phyloP scores from a whole-genome alignment of 1,284 basidiomycete species.

The Calocybe gambosa region DNA sequence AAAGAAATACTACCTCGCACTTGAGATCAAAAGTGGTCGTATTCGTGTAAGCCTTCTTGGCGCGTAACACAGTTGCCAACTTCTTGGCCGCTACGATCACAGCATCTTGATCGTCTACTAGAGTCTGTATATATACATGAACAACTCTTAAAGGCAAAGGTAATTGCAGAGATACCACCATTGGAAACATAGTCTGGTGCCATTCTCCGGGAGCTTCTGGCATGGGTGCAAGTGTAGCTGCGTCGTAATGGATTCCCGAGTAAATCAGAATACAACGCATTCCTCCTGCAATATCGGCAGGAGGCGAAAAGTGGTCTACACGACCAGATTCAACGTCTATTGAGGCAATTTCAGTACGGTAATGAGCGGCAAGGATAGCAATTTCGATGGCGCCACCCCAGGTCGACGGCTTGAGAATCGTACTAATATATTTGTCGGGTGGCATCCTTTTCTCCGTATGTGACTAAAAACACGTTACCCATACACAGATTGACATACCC shows the following conservation, averaged over 20 bases:
- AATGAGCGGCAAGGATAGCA: slow-evolving; percentile 75
- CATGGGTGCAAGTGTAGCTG: slow-evolving; percentile 75
- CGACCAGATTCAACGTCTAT: slow-evolving; percentile 90
- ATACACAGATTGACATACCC: slow-evolving; percentile 42
- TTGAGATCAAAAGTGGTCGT: slow-evolving; percentile 85
- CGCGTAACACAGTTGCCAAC: slow-evolving; percentile 67
- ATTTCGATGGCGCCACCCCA: slow-evolving; percentile 97
- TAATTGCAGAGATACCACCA: slow-evolving; percentile 30
- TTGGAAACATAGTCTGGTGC: slow-evolving; percentile 82
- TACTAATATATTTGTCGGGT: slow-evolving; percentile 70
- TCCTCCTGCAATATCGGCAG: slow-evolving; percentile 16
- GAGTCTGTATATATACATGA: slow-evolving; percentile 6
- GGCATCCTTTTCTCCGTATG: slow-evolving; percentile 41
- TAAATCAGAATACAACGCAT: slow-evolving; percentile 73
- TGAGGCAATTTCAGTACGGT: slow-evolving; percentile 79
- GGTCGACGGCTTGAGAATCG: slow-evolving; percentile 71
- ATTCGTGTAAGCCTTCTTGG: slow-evolving; percentile 83
- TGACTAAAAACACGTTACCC: background rate
- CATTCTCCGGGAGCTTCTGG: slow-evolving; percentile 73
- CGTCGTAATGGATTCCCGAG: slow-evolving; percentile 94
- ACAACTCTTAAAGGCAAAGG: background rate
- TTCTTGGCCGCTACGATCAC: slow-evolving; percentile 63
- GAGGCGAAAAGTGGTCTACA: slow-evolving; percentile 77
- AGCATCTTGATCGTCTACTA: slow-evolving; percentile 38
- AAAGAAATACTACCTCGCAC: slow-evolving; percentile 51